These are phyloP conservation scores for Daldinia loculata DNA, from an alignment of 495 filamentous ascomycete species.

Conservation along the genomic window DNA sequence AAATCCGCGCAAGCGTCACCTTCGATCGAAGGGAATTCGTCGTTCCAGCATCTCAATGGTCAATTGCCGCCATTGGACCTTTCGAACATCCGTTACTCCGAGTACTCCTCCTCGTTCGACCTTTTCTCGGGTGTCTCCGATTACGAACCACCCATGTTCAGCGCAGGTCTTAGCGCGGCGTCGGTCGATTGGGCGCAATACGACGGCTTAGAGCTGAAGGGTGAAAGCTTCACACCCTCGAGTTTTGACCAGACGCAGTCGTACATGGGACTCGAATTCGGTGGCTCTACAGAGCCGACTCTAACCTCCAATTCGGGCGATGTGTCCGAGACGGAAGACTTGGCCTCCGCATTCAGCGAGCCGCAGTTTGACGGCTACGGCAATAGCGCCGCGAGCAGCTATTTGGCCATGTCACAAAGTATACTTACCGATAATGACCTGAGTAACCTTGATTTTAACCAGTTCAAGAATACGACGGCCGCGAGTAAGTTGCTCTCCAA, in stretches of 20 bases:
- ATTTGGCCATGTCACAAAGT: slow-evolving; percentile 60
- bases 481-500: slow-evolving; percentile 53
- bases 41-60: slow-evolving; percentile 67
- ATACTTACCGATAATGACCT: slow-evolving; percentile 64
- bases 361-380: slow-evolving; percentile 61
- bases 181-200: slow-evolving; percentile 80
- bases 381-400: slow-evolving; percentile 52
- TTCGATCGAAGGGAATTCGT: slow-evolving; percentile 61
- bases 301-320: slow-evolving; percentile 79
- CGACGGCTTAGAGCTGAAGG: slow-evolving; percentile 66
- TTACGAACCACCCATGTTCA: slow-evolving; percentile 70
- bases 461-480: slow-evolving; percentile 61
- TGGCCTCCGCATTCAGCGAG: slow-evolving; percentile 63
- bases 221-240: slow-evolving; percentile 65
- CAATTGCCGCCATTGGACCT: slow-evolving; percentile 73
- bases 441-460: slow-evolving; percentile 68
- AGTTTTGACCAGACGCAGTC: slow-evolving; percentile 75
- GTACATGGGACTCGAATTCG: slow-evolving; percentile 71
- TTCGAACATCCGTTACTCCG: slow-evolving; percentile 60
- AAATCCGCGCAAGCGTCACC: slow-evolving; percentile 80
- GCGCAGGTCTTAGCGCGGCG: slow-evolving; percentile 68
- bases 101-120: slow-evolving; percentile 63
- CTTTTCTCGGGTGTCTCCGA: slow-evolving; percentile 65
- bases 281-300: slow-evolving; percentile 60
- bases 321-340: slow-evolving; percentile 77